Evolutionary conservation across 2,329 filamentous ascomycete genomes (phyloP).

Genomic region (Aspergillus phoenicis): DNA sequence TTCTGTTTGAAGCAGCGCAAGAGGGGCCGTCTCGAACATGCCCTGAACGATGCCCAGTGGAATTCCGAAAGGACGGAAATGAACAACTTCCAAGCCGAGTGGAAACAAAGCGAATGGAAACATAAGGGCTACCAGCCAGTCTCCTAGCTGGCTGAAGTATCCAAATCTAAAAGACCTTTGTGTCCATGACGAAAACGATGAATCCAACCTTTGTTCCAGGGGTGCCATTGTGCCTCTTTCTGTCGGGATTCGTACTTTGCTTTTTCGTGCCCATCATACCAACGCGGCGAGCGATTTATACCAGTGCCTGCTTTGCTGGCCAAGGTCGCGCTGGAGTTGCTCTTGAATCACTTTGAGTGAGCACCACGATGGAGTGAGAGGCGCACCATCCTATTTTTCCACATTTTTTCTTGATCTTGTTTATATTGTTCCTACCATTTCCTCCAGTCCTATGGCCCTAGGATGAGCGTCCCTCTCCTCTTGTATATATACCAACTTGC

Average conservation of each 20-base stretch:
- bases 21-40: constrained; percentile 53
- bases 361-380: constrained; percentile 7
- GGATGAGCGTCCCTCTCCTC: constrained; percentile 8
- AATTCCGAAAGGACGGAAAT: constrained; percentile 41
- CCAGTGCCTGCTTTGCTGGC: constrained; percentile 24
- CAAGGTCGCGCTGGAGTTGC: constrained; percentile 18
- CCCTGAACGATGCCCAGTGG: constrained; percentile 52
- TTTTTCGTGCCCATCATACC: constrained; percentile 4
- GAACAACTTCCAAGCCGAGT: constrained; percentile 42
- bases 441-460: not conserved
- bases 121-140: constrained; percentile 34
- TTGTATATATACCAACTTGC: constrained; percentile 21
- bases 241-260: constrained; percentile 11
- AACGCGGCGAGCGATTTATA: constrained; percentile 10
- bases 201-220: constrained; percentile 1
- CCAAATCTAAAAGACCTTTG: constrained; percentile 9
- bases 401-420: constrained; percentile 2
- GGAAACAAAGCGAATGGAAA: constrained; percentile 42
- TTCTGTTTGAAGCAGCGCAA: constrained; percentile 56
- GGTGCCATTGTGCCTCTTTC: constrained; percentile 10
- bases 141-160: constrained; percentile 8
- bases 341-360: constrained; percentile 7
- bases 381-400: not conserved
- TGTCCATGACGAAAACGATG: constrained; percentile 18
- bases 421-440: constrained; percentile 9